These are phyloP conservation scores for Candida argentea DNA, from an alignment of 805 yeast genomes.

Conservation along the genomic window DNA sequence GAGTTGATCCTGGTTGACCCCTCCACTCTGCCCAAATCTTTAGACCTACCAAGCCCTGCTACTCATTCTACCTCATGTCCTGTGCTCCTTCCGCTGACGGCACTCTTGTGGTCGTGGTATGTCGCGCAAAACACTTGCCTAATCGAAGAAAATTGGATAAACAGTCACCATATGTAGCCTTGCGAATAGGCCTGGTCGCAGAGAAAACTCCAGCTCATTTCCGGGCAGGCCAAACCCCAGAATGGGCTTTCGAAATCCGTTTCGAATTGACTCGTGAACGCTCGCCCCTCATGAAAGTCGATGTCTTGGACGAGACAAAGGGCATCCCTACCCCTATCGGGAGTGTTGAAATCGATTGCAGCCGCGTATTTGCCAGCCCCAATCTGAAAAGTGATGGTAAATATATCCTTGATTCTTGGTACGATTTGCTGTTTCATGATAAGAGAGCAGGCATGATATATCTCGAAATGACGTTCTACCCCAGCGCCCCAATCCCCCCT, in stretches of 20 bases:
- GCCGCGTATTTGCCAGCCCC: slow-evolving; percentile 47
- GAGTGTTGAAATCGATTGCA: slow-evolving; percentile 66
- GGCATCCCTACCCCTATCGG: slow-evolving; percentile 84
- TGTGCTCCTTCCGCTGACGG: no score
- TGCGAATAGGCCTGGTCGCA: slow-evolving; percentile 73
- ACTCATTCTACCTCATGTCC: no score
- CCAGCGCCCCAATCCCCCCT: slow-evolving; percentile 37
- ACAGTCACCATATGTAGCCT: slow-evolving; percentile 84
- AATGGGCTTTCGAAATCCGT: slow-evolving; percentile 70
- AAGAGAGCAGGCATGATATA: slow-evolving; percentile 82
- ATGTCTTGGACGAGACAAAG: slow-evolving; percentile 77
- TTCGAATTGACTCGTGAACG: slow-evolving; percentile 57
- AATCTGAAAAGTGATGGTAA: slow-evolving; percentile 42
- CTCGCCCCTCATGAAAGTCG: slow-evolving; percentile 54
- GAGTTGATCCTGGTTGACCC: no score
- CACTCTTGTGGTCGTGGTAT: slow-evolving; percentile 62
- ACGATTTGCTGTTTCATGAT: slow-evolving; percentile 52
- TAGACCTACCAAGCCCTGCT: no score
- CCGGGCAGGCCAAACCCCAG: slow-evolving; percentile 92
- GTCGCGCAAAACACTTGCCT: slow-evolving; percentile 78
- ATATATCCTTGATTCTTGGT: slow-evolving; percentile 85
- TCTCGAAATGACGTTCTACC: slow-evolving; percentile 87
- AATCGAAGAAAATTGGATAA: slow-evolving; percentile 81
- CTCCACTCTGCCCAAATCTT: no score
- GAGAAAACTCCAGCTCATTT: slow-evolving; percentile 67